These are phyloP conservation scores for Smithsoniella earleae DNA, from an alignment of 163 green algal genomes.

Conservation along the genomic window DNA sequence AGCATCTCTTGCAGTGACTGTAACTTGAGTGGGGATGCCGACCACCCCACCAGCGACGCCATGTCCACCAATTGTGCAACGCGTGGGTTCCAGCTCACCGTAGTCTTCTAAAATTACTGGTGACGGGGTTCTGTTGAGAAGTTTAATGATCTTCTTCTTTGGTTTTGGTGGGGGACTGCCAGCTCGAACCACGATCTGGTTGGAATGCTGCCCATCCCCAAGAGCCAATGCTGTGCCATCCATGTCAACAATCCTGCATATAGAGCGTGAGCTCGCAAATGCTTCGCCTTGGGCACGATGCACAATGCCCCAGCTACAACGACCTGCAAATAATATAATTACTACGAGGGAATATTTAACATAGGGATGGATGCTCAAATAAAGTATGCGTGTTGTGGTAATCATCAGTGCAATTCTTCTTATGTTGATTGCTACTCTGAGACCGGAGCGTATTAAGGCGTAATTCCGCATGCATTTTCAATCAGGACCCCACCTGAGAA, in stretches of 20 bases:
- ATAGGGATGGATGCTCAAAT: not conserved
- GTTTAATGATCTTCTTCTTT: slow-evolving; percentile 29
- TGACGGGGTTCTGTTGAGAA: slow-evolving; percentile 16
- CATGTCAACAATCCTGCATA: slow-evolving; percentile 22
- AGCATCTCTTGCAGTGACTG: slow-evolving; percentile 14
- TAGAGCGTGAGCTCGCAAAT: not conserved
- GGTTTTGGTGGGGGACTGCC: not conserved
- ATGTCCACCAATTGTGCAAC: slow-evolving; percentile 1
- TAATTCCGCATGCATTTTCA: not conserved
- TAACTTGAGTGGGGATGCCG: not conserved
- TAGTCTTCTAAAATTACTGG: slow-evolving; percentile 28
- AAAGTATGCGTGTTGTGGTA: too few relatives aligned
- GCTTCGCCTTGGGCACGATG: not conserved
- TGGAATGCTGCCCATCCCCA: slow-evolving; percentile 5
- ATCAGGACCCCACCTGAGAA: too few relatives aligned
- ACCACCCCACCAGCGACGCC: slow-evolving; percentile 20
- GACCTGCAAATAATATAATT: not conserved
- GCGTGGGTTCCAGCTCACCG: slow-evolving; percentile 14
- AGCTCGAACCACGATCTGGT: too few relatives aligned
- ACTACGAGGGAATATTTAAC: not conserved
- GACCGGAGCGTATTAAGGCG: not conserved
- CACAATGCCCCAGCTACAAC: not conserved
- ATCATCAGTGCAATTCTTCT: too few relatives aligned
- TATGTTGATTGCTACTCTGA: not conserved
- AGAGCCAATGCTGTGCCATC: not conserved